Conservation (phyloP, 306 rosid species). For the Gynostemma pentaphyllum region DNA sequence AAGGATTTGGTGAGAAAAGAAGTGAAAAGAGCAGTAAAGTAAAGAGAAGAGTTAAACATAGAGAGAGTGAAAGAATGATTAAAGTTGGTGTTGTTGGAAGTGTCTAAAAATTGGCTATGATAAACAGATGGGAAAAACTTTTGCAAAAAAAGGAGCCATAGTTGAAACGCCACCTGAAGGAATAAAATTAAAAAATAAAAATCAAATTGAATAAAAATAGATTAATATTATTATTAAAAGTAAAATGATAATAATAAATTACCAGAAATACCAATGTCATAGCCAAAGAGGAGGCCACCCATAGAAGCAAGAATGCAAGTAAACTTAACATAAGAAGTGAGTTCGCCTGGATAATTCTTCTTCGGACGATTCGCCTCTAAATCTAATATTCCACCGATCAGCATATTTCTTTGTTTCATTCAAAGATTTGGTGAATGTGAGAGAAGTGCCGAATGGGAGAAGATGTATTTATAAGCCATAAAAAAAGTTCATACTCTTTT, state of each 20-base stretch:
- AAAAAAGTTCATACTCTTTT: no score
- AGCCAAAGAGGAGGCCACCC: conserved; percentile 90
- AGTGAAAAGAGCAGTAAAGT: conserved; percentile 49
- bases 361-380: not conserved
- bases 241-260: no score
- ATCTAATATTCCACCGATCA: no score
- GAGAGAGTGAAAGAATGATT: conserved; percentile 56
- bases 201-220: no score
- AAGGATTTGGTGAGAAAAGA: conserved; percentile 42
- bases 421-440: no score
- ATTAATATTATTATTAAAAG: not conserved
- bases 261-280: conserved; percentile 93
- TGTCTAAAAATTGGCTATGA: conserved; percentile 21
- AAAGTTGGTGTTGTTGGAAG: conserved; percentile 30
- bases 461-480: no score
- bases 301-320: conserved; percentile 95
- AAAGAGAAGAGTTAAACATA: conserved; percentile 54
- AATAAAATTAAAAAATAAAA: no score
- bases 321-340: conserved; percentile 45
- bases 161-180: conserved; percentile 86
- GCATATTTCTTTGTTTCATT: no score
- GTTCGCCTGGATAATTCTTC: conserved; percentile 51
- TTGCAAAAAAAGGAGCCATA: conserved; percentile 52
- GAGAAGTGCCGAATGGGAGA: no score
- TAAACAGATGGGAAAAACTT: conserved; percentile 60